phyloP scores from a whole-genome alignment of 2,329 filamentous ascomycete genomes.

The Alternaria hordeiaustralica region DNA sequence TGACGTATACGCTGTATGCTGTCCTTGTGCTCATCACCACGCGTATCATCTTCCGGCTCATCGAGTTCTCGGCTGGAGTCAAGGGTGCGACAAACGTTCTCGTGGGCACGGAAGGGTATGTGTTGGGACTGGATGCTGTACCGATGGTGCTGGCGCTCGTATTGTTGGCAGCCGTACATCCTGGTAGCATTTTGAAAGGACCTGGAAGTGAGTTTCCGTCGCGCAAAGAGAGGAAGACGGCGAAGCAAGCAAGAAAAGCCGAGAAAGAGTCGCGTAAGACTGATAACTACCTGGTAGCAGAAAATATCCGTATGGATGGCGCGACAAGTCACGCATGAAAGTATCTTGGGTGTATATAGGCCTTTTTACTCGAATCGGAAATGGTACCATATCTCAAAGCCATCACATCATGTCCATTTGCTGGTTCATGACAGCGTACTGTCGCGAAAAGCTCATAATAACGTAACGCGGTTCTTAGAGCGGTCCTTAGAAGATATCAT shows the following conservation, averaged over 20 bases:
- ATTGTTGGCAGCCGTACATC: conserved; percentile 32
- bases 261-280: conserved; percentile 25
- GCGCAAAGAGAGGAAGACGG: conserved; percentile 31
- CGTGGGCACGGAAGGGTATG: conserved; percentile 45
- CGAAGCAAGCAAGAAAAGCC: conserved; percentile 29
- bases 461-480: too few relatives aligned
- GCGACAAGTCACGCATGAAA: too few relatives aligned
- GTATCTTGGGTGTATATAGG: too few relatives aligned
- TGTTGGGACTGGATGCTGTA: conserved; percentile 60
- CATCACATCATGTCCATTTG: too few relatives aligned
- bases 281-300: not conserved
- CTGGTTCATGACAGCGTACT: too few relatives aligned
- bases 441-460: too few relatives aligned
- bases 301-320: too few relatives aligned
- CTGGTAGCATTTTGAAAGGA: conserved; percentile 30
- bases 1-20: conserved; percentile 51
- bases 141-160: conserved; percentile 59
- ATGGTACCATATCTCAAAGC: too few relatives aligned
- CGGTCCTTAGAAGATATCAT: too few relatives aligned
- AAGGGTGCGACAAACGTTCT: conserved; percentile 29
- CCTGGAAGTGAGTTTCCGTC: conserved; percentile 34
- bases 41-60: conserved; percentile 67
- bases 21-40: conserved; percentile 52
- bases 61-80: conserved; percentile 61
- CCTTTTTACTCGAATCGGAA: too few relatives aligned